These are phyloP conservation scores for Huntiella decipiens DNA, from an alignment of 2,329 filamentous ascomycete genomes.

Conservation along the genomic window DNA sequence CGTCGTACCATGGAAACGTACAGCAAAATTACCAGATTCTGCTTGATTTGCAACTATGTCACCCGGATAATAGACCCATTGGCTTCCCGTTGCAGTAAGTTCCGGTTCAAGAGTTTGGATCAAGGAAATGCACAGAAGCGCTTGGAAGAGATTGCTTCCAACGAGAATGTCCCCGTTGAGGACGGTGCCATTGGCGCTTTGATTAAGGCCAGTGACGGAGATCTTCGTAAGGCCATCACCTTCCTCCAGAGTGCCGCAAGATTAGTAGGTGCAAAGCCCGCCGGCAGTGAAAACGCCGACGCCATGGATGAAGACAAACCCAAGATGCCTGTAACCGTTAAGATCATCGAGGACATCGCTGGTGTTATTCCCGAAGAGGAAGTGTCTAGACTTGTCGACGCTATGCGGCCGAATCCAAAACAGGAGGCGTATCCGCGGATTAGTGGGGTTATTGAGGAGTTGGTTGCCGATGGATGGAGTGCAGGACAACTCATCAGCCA, in stretches of 20 bases:
- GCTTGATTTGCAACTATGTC: slow-evolving; percentile 96
- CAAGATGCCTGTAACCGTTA: slow-evolving; percentile 48
- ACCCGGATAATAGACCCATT: slow-evolving; percentile 95
- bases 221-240: slow-evolving; percentile 89
- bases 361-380: slow-evolving; percentile 71
- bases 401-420: slow-evolving; percentile 53
- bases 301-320: slow-evolving; percentile 36
- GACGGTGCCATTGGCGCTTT: slow-evolving; percentile 66
- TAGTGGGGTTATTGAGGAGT: slow-evolving; percentile 63
- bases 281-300: slow-evolving; percentile 33
- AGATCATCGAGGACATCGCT: slow-evolving; percentile 81
- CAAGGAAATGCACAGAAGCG: slow-evolving; percentile 64
- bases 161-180: slow-evolving; percentile 59
- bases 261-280: slow-evolving; percentile 50
- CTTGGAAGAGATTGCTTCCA: slow-evolving; percentile 61
- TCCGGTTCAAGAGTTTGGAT: slow-evolving; percentile 91
- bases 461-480: slow-evolving; percentile 95
- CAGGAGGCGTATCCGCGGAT: slow-evolving; percentile 53
- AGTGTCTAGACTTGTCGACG: slow-evolving; percentile 49
- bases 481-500: slow-evolving; percentile 73
- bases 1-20: slow-evolving; percentile 97
- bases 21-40: slow-evolving; percentile 89
- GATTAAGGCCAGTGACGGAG: slow-evolving; percentile 77
- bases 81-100: slow-evolving; percentile 85
- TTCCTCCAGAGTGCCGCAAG: slow-evolving; percentile 88